phyloP scores from a whole-genome alignment of 2,329 filamentous ascomycete genomes.

The Cordyceps javanica region DNA sequence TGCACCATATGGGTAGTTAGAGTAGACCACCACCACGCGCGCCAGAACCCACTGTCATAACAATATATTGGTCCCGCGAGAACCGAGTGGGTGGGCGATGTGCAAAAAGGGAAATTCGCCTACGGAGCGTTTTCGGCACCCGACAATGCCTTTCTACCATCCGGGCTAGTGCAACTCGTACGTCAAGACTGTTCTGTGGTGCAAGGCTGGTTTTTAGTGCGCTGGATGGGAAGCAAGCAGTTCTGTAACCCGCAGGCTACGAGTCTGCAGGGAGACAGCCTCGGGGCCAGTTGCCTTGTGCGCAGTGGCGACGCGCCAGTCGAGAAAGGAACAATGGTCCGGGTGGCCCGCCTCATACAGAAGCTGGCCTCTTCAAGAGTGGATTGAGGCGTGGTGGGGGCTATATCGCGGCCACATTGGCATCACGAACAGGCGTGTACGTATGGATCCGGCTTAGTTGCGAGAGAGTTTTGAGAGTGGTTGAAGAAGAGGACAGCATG shows the following conservation, averaged over 20 bases:
- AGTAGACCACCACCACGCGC: not conserved
- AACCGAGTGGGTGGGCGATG: not conserved
- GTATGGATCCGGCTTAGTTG: not conserved
- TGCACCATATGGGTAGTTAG: not conserved
- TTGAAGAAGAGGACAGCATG: not conserved
- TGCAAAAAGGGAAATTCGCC: not conserved
- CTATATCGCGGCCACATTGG: conserved; percentile 3
- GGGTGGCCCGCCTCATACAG: not conserved
- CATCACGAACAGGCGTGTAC: not conserved
- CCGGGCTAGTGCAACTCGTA: not conserved
- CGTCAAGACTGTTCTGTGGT: not conserved
- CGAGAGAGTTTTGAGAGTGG: not conserved
- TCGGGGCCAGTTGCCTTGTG: not conserved
- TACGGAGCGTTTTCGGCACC: not conserved
- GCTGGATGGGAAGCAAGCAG: not conserved
- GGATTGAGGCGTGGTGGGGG: not conserved
- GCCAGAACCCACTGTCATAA: not conserved
- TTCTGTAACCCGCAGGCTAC: not conserved
- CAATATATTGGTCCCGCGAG: not conserved
- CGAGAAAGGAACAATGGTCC: conserved; percentile 4
- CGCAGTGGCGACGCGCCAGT: not conserved
- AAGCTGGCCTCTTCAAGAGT: conserved; percentile 1
- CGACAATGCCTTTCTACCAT: not conserved
- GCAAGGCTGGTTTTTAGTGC: not conserved
- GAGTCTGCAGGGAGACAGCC: not conserved